phyloP scores from a whole-genome alignment of 305 asterid species.

The Caryopteris hybrid region DNA sequence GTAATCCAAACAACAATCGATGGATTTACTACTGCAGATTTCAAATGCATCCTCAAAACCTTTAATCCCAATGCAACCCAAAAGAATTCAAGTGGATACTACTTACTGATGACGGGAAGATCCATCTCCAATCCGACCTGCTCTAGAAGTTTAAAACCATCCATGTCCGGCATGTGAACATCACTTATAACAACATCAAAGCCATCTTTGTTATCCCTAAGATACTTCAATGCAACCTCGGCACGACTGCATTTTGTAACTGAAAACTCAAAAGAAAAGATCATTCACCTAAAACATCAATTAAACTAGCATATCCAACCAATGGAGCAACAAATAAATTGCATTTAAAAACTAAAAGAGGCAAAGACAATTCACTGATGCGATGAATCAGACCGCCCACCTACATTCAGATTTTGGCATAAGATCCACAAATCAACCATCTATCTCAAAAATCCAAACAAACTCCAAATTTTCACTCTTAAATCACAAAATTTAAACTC shows the following conservation, averaged over 20 bases:
- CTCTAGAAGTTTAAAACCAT: slow-evolving; percentile 88
- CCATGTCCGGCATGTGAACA: slow-evolving; percentile 97
- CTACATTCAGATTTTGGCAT: not conserved
- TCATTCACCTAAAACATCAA: not conserved
- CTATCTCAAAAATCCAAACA: not conserved
- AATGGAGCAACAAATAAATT: too few relatives aligned
- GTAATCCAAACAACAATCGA: not conserved
- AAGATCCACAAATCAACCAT: slow-evolving; percentile 26
- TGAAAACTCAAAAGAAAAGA: slow-evolving; percentile 24
- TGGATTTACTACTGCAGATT: not conserved
- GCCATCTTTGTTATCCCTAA: slow-evolving; percentile 71
- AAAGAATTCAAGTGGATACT: not conserved
- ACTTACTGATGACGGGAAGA: slow-evolving; percentile 93
- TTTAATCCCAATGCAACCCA: not conserved
- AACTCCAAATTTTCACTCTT: not conserved
- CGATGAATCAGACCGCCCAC: not conserved
- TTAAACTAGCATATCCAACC: not conserved
- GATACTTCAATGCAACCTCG: slow-evolving; percentile 57
- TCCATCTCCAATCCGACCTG: slow-evolving; percentile 85
- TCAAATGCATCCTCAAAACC: not conserved
- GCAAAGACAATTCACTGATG: not conserved
- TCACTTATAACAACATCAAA: slow-evolving; percentile 83
- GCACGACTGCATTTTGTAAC: slow-evolving; percentile 80
- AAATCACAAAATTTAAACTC: slow-evolving; percentile 5
- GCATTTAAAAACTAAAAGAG: not conserved